phyloP scores from a whole-genome alignment of 1,284 basidiomycete species.

The Testicularia cyperi region DNA sequence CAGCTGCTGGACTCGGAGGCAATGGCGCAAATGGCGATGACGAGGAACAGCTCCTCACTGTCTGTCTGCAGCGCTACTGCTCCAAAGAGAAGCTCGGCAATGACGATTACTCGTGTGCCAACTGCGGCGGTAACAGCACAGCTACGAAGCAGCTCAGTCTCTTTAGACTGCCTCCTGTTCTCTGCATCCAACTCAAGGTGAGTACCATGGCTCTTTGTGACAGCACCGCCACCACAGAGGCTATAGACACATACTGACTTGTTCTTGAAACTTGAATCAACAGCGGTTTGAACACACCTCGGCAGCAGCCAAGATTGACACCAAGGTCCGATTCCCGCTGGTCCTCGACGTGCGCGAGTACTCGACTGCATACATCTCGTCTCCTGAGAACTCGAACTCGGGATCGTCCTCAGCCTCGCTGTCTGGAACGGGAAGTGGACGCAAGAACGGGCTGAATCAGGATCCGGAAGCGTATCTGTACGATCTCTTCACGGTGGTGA shows the following conservation, averaged over 20 bases:
- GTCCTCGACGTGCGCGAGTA: conserved; percentile 85
- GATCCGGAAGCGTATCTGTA: conserved; percentile 66
- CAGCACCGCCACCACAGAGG: too few species aligned
- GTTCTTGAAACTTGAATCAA: conserved; percentile 7
- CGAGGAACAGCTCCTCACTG: conserved; percentile 44
- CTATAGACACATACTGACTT: conserved; percentile 1
- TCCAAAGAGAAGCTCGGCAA: conserved; percentile 49
- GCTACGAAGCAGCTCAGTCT: conserved; percentile 75
- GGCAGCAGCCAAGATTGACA: conserved; percentile 72
- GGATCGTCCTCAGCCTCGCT: too few species aligned
- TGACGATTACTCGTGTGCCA: conserved; percentile 64
- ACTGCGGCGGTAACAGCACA: conserved; percentile 30
- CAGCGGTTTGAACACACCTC: conserved; percentile 89
- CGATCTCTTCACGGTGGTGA: conserved; percentile 88
- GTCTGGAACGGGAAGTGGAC: too few species aligned
- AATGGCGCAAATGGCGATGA: conserved; percentile 12
- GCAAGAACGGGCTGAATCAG: too few species aligned
- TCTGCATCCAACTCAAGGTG: conserved; percentile 95
- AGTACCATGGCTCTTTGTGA: too few species aligned
- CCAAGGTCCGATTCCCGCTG: conserved; percentile 78
- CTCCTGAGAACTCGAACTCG: too few species aligned
- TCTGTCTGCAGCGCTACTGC: conserved; percentile 51
- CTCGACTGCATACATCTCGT: conserved; percentile 67
- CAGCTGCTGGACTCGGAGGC: conserved; percentile 1
- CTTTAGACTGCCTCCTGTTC: conserved; percentile 79